A percentile compares a stretch with the other conserved stretches of the same genome.
These are phyloP conservation scores for Orbilia blumenaviensis DNA, from an alignment of 2,329 filamentous ascomycete species.

Conservation along the genomic window DNA sequence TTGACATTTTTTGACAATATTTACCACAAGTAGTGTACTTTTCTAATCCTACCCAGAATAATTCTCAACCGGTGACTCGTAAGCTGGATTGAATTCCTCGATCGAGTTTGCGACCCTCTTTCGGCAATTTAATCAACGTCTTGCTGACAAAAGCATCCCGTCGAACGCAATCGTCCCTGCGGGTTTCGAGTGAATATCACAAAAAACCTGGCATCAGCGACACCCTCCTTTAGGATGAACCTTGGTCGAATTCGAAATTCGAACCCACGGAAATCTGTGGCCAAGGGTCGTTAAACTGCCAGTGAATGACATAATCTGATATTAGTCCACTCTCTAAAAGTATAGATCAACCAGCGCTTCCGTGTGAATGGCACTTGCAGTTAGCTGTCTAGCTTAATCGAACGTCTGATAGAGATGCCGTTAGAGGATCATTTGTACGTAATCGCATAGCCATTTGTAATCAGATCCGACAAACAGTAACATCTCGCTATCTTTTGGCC, in stretches of 20 bases:
- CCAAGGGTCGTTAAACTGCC: not conserved
- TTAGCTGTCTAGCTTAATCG: not conserved
- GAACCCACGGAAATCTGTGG: constrained; percentile 17
- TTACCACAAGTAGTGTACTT: no score
- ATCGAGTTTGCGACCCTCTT: not conserved
- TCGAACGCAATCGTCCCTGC: not conserved
- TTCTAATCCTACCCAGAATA: not conserved
- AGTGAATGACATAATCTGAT: constrained; percentile 31
- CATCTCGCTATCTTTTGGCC: not conserved
- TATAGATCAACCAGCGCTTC: constrained; percentile 8
- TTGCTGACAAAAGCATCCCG: constrained; percentile 2
- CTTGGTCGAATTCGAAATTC: constrained; percentile 6
- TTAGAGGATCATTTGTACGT: constrained; percentile 26
- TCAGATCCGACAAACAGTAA: constrained; percentile 8
- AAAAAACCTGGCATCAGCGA: not conserved
- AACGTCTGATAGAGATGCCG: not conserved
- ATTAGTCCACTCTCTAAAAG: not conserved
- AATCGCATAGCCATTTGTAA: constrained; percentile 36
- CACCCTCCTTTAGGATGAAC: not conserved
- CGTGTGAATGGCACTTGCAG: not conserved
- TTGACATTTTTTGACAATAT: constrained; percentile 1
- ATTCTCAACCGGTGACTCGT: not conserved
- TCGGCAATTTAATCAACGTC: not conserved
- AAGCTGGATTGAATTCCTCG: not conserved
- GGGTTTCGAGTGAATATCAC: constrained; percentile 9